Evolutionary conservation across 148 eudicot species (phyloP), one percentile per base, ranked within the genome.

Genomic region (Drosera capensis): DNA sequence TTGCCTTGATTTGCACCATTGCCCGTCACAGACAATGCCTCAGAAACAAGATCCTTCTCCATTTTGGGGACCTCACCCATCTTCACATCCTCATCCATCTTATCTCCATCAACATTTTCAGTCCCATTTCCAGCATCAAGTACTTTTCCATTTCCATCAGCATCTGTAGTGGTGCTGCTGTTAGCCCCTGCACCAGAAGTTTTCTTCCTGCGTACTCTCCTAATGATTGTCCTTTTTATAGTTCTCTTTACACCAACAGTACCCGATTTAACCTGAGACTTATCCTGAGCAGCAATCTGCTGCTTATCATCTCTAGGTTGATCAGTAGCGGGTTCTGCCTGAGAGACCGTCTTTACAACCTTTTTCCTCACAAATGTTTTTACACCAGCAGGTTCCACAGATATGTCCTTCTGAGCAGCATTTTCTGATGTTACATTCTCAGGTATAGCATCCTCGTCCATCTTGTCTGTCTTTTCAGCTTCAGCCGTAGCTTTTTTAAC

Each of bases 221-320:
- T 90, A 12, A 90, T 65, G 37, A 90, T 60, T 71, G 78, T 90
- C 50, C 73, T 84, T 60, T 84, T 90, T 20, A 70, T 63, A 20
- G 64, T 60, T 49, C 62, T 65, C 52, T 80, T 90, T 2, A 51
- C 60, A 37, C 64, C 52, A 38, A 60, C 67, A 36, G 51, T 80
- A 46, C 70, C 77, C 7, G 67, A 28, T 58, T 59, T 58, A 40
- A 36, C 73, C 47, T 52, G 62, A 17, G 67, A 19, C 37, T 63
- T 69, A 45, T 51, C 70, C 66, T 60, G 72, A 13, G 70, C 29
- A 55, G 46, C 25, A 31, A 48, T 79, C 7, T 64, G 16, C 35
- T 35, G 59, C 31, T 60, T 62, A n/a, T 42, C 64, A 51, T 34
- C 52, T 46, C 53, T 48, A 48, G 48, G n/a, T n/a, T n/a, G 51